Evolutionary conservation across 2,329 filamentous ascomycete species (phyloP).

Genomic region (Bipolaris victoriae): DNA sequence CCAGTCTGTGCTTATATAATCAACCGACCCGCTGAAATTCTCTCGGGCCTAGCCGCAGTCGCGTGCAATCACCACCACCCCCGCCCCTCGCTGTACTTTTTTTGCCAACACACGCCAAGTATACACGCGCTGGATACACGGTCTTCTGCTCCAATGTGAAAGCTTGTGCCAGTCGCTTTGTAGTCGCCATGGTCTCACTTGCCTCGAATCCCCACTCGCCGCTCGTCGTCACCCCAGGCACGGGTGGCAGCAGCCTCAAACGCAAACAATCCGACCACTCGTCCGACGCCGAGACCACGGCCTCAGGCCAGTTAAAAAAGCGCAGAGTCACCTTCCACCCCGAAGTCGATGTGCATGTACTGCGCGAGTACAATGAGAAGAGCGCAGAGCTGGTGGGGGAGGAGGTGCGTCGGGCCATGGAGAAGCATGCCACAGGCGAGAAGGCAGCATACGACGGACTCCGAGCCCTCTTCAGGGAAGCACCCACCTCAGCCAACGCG

Average conservation of each 20-base stretch:
- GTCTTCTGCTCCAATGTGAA: conserved; percentile 38
- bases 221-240: conserved; percentile 38
- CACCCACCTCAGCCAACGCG: conserved; percentile 56
- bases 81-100: conserved; percentile 20
- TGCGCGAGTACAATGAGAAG: conserved; percentile 57
- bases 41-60: conserved; percentile 14
- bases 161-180: conserved; percentile 12
- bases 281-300: conserved; percentile 42
- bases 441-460: conserved; percentile 64
- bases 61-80: conserved; percentile 24
- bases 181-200: conserved; percentile 48
- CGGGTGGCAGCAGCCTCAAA: conserved; percentile 47
- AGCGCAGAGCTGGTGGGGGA: conserved; percentile 64
- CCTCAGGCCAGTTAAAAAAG: conserved; percentile 50
- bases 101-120: conserved; percentile 16
- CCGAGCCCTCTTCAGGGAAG: conserved; percentile 59
- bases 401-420: conserved; percentile 65
- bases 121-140: neutral
- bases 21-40: conserved; percentile 22
- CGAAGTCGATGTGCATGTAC: conserved; percentile 54
- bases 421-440: conserved; percentile 60
- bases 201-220: conserved; percentile 38
- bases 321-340: conserved; percentile 58
- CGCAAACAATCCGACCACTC: conserved; percentile 44
- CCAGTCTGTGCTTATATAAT: conserved; percentile 17